Evolutionary conservation across 179 eudicot genomes (phyloP).

Genomic region (Patellifolia procumbens): DNA sequence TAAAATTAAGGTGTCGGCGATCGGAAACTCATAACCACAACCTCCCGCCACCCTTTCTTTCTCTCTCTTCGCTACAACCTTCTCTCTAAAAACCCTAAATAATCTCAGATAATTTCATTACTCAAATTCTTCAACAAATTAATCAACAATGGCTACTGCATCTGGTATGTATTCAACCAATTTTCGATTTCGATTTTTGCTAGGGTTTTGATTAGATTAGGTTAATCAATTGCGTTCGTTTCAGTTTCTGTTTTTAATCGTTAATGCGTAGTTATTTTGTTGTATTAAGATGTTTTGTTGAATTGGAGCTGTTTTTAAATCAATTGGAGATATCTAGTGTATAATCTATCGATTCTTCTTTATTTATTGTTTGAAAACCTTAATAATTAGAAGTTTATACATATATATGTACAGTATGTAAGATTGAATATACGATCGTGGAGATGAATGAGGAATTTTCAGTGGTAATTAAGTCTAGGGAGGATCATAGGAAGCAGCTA

Average conservation of each 20-base stretch:
- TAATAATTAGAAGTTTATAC: too few species aligned
- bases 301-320: constrained; percentile 13
- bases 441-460: too few species aligned
- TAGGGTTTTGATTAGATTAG: neutral
- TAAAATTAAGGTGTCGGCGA: neutral
- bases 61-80: neutral
- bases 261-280: too few species aligned
- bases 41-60: neutral
- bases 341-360: too few species aligned
- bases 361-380: too few species aligned
- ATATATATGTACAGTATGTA: too few species aligned
- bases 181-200: neutral
- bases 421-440: too few species aligned
- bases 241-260: too few species aligned
- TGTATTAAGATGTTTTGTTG: too few species aligned
- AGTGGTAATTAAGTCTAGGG: too few species aligned
- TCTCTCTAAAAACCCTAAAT: neutral
- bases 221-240: neutral
- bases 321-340: too few species aligned
- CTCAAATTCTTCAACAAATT: neutral
- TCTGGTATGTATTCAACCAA: constrained; percentile 24
- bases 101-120: neutral
- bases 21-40: neutral
- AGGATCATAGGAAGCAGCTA: too few species aligned
- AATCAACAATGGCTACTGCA: constrained; percentile 28